Conservation (phyloP, 345 rosid species). For the Salix suchowensis region DNA sequence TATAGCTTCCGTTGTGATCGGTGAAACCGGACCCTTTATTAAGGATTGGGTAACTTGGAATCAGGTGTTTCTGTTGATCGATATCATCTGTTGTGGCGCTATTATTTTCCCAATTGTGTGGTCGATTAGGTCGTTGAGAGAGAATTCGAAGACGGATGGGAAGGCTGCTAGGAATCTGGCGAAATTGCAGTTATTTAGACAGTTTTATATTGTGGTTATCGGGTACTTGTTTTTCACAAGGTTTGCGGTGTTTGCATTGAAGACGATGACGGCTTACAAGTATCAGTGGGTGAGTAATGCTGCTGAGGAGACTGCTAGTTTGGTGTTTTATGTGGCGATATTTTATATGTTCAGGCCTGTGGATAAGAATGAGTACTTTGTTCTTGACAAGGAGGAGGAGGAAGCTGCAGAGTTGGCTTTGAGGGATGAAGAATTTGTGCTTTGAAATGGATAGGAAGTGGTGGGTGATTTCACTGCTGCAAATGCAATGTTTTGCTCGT, state of each 20-base stretch:
- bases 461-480: neutral
- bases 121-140: conserved; percentile 85
- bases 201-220: conserved; percentile 80
- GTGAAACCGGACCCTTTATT: conserved; percentile 87
- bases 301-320: conserved; percentile 80
- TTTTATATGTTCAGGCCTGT: conserved; percentile 91
- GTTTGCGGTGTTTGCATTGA: conserved; percentile 79
- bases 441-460: conserved; percentile 29
- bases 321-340: conserved; percentile 66
- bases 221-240: conserved; percentile 87
- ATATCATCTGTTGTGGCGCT: conserved; percentile 87
- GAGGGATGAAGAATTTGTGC: conserved; percentile 81
- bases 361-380: conserved; percentile 86
- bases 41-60: conserved; percentile 95
- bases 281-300: conserved; percentile 94
- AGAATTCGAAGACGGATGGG: conserved; percentile 88
- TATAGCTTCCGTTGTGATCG: conserved; percentile 81
- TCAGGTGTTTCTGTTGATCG: conserved; percentile 80
- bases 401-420: conserved; percentile 81
- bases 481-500: conserved; percentile 15
- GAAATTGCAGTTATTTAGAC: conserved; percentile 75
- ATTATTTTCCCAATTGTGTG: conserved; percentile 94
- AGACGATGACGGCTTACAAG: conserved; percentile 80
- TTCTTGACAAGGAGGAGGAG: conserved; percentile 83
- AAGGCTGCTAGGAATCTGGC: conserved; percentile 89